phyloP scores from a whole-genome alignment of 2,329 filamentous ascomycete species.

The Geosmithia putterillii region DNA sequence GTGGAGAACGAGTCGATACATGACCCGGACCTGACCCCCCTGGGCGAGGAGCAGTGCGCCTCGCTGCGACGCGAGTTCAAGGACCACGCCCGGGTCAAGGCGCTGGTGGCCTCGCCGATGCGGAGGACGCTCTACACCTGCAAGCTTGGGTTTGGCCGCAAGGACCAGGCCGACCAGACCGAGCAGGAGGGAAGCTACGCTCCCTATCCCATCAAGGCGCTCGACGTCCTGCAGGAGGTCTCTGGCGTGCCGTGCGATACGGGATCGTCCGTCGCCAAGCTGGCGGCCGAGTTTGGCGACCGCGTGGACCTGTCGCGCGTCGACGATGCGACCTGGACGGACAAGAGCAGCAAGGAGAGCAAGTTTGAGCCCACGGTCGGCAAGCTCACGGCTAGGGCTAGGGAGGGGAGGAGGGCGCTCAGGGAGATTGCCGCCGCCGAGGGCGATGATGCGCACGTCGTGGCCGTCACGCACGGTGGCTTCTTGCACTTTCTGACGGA shows the following conservation, averaged over 20 bases:
- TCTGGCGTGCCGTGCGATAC: slow-evolving; percentile 64
- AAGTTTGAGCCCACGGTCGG: slow-evolving; percentile 32
- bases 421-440: slow-evolving; percentile 23
- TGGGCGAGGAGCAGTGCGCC: slow-evolving; percentile 65
- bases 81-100: slow-evolving; percentile 49
- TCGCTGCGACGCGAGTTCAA: slow-evolving; percentile 51
- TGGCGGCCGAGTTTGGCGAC: slow-evolving; percentile 49
- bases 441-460: slow-evolving; percentile 37
- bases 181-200: neutral
- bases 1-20: slow-evolving; percentile 55
- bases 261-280: slow-evolving; percentile 43
- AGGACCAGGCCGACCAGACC: slow-evolving; percentile 17
- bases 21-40: slow-evolving; percentile 68
- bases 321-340: slow-evolving; percentile 53
- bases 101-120: slow-evolving; percentile 68
- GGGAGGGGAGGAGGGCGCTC: slow-evolving; percentile 47
- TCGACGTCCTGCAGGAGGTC: slow-evolving; percentile 72
- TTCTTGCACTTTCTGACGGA: slow-evolving; percentile 77
- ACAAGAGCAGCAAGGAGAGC: slow-evolving; percentile 37
- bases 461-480: slow-evolving; percentile 71
- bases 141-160: slow-evolving; percentile 45
- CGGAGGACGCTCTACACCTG: slow-evolving; percentile 73
- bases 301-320: slow-evolving; percentile 53
- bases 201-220: slow-evolving; percentile 41
- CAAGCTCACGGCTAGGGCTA: slow-evolving; percentile 49